Evolutionary conservation across 2,329 filamentous ascomycete species (phyloP).

Genomic region (Aspergillus pseudonomiae): DNA sequence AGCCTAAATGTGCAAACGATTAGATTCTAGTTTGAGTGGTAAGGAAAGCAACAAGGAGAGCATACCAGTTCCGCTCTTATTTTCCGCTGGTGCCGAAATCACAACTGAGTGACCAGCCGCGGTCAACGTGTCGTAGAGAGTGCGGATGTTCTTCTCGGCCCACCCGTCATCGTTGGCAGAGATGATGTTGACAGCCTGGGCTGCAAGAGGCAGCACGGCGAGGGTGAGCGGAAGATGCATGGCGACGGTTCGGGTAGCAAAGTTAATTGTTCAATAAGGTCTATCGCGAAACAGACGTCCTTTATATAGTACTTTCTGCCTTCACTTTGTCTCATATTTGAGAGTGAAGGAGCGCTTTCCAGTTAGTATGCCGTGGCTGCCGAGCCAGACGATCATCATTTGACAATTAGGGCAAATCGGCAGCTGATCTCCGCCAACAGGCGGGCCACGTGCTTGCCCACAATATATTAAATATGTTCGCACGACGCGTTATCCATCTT

Average conservation of each 20-base stretch:
- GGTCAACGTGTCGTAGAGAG: constrained; percentile 60
- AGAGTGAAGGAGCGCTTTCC: background rate
- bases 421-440: constrained; percentile 1
- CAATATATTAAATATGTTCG: background rate
- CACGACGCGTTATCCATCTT: background rate
- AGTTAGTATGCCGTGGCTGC: background rate
- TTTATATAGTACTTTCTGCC: background rate
- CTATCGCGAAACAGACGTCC: background rate
- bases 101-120: constrained; percentile 63
- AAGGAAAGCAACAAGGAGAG: background rate
- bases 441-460: background rate
- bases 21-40: background rate
- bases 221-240: constrained; percentile 30
- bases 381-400: background rate
- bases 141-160: constrained; percentile 69
- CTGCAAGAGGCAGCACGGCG: constrained; percentile 24
- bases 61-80: constrained; percentile 65
- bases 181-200: constrained; percentile 56
- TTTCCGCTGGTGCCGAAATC: constrained; percentile 67
- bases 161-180: constrained; percentile 74
- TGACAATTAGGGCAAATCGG: background rate
- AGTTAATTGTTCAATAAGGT: background rate
- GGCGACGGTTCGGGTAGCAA: background rate
- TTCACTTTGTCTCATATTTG: background rate
- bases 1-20: constrained; percentile 48